Conservation (phyloP, 139 green algal genomes). For the Coccomyxa sp. region DNA sequence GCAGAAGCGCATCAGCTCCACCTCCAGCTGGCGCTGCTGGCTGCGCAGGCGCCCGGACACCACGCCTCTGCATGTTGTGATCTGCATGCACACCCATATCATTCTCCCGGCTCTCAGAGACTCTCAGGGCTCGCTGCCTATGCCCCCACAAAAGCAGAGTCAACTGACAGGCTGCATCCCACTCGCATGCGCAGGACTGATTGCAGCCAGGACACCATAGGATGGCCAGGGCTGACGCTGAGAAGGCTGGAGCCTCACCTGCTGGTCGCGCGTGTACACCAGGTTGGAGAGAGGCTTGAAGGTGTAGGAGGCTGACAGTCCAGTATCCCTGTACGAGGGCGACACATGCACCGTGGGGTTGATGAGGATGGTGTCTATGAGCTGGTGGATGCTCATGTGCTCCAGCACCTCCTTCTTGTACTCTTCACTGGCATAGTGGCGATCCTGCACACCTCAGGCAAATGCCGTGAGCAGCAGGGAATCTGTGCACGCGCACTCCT, state of each 20-base stretch:
- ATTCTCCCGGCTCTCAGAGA: background rate
- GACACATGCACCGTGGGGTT: conserved; percentile 79
- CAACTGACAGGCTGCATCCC: no score
- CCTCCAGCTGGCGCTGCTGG: conserved; percentile 76
- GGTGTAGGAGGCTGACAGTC: conserved; percentile 79
- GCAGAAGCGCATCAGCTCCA: conserved; percentile 87
- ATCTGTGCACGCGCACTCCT: no score
- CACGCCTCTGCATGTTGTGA: conserved; percentile 86
- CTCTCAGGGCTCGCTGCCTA: background rate
- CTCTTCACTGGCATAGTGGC: conserved; percentile 69
- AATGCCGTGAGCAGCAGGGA: no score
- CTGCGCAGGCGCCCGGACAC: conserved; percentile 85
- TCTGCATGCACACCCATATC: conserved; percentile 31
- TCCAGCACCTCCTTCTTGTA: conserved; percentile 81
- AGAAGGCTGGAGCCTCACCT: no score
- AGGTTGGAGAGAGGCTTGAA: conserved; percentile 93
- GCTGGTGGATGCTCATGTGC: conserved; percentile 79
- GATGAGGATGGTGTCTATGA: conserved; percentile 91
- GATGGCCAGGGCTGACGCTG: no score
- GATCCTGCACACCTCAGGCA: conserved; percentile 60
- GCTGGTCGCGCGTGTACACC: conserved; percentile 93
- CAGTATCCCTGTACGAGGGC: conserved; percentile 71
- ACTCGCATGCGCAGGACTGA: no score
- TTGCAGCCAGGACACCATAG: no score
- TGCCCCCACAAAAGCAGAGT: background rate